Percentiles rank a stretch among this genome's conserved stretches.
Conservation (phyloP, 2,329 filamentous ascomycete genomes). For the Neofusicoccum cordaticola region DNA sequence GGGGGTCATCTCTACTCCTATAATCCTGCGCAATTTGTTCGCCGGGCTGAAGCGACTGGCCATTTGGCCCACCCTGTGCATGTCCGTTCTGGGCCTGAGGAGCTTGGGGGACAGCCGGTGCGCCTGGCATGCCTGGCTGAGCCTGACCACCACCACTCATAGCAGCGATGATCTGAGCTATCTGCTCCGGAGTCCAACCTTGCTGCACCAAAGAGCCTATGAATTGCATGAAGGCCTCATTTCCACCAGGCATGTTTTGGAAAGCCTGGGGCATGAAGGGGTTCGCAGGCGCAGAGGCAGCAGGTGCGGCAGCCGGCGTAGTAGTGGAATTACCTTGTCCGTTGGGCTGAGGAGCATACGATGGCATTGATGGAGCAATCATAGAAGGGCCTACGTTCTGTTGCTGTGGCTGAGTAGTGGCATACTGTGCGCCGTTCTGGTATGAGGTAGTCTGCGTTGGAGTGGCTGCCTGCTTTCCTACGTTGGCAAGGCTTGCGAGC, state of each 20-base stretch:
- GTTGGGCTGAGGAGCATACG: slow-evolving; percentile 12
- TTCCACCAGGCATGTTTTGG: slow-evolving; percentile 27
- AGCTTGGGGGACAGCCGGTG: not conserved
- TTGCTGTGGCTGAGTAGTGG: slow-evolving; percentile 15
- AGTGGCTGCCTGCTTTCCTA: slow-evolving; percentile 28
- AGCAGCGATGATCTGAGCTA: slow-evolving; percentile 12
- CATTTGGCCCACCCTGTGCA: not conserved
- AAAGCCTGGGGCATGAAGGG: slow-evolving; percentile 30
- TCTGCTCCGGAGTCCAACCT: slow-evolving; percentile 14
- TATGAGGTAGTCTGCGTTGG: not conserved
- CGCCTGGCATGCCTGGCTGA: not conserved
- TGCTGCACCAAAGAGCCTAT: slow-evolving; percentile 16
- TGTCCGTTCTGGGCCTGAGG: slow-evolving; percentile 11
- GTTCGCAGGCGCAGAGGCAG: not conserved
- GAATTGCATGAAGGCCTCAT: slow-evolving; percentile 16
- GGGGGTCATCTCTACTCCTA: slow-evolving; percentile 13
- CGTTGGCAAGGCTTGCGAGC: slow-evolving; percentile 32
- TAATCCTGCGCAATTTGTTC: slow-evolving; percentile 13
- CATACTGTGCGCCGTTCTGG: slow-evolving; percentile 10
- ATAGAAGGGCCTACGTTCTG: slow-evolving; percentile 18
- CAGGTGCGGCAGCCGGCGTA: slow-evolving; percentile 23
- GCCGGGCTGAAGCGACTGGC: not conserved
- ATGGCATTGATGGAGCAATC: slow-evolving; percentile 16
- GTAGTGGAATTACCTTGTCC: slow-evolving; percentile 14
- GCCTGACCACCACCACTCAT: not conserved